Evolutionary conservation across 345 rosid species (phyloP).

Genomic region (Eucalyptus tenuipes): DNA sequence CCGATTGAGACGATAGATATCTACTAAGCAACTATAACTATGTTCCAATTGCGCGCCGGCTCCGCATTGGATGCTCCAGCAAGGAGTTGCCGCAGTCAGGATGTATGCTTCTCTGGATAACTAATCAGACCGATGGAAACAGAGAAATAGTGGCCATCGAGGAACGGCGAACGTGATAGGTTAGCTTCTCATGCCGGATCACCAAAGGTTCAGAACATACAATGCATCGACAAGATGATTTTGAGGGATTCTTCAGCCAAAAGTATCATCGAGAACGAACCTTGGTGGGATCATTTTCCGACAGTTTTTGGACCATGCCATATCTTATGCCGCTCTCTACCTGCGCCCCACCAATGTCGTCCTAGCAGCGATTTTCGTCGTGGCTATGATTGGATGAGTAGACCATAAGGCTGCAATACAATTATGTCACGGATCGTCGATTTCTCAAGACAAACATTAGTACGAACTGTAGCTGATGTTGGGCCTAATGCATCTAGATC

Average conservation of each 20-base stretch:
- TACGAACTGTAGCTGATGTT: background rate
- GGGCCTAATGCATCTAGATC: background rate
- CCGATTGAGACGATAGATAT: background rate
- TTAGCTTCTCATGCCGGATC: conserved; percentile 19
- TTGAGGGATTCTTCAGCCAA: background rate
- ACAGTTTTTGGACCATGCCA: conserved; percentile 5
- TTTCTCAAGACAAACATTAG: conserved; percentile 1
- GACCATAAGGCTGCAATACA: too few species aligned
- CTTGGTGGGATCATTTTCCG: conserved; percentile 9
- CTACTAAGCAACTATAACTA: background rate
- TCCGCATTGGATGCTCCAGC: background rate
- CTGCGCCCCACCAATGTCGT: conserved; percentile 13
- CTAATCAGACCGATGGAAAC: conserved; percentile 26
- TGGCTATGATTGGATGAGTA: conserved; percentile 12
- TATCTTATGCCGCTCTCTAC: conserved; percentile 12
- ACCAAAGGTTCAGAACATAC: background rate
- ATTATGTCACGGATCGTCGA: background rate
- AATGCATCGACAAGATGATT: background rate
- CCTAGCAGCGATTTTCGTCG: conserved; percentile 13
- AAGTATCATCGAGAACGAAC: background rate
- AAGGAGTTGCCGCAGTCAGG: conserved; percentile 28
- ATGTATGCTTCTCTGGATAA: conserved; percentile 15
- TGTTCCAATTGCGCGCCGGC: background rate
- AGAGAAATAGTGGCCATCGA: conserved; percentile 30
- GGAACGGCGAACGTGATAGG: conserved; percentile 24